Evolutionary conservation across 2,329 filamentous ascomycete genomes (phyloP).

Genomic region (Penicillium verrucosum): DNA sequence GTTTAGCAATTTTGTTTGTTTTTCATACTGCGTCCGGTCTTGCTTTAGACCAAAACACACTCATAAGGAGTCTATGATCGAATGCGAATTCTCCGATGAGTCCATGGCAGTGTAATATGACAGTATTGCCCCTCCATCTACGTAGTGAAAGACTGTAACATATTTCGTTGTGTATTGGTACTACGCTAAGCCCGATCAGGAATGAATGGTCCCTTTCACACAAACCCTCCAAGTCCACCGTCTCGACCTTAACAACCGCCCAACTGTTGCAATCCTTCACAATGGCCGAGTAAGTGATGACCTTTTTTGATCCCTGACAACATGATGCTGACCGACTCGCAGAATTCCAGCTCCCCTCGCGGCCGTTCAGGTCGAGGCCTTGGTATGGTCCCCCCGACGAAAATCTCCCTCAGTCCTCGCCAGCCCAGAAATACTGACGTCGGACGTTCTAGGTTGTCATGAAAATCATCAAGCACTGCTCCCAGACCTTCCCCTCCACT

Average conservation of each 20-base stretch:
- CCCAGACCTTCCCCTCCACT: constrained; percentile 78
- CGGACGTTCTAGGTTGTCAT: constrained; percentile 69
- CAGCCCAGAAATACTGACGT: constrained; percentile 29
- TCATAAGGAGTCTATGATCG: neutral
- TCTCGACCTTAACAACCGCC: constrained; percentile 19
- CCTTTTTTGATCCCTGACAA: neutral
- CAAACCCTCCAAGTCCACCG: constrained; percentile 21
- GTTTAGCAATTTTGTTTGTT: neutral
- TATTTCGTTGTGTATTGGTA: constrained; percentile 7
- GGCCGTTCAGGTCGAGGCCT: constrained; percentile 88
- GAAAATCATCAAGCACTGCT: constrained; percentile 97
- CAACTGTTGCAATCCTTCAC: constrained; percentile 21
- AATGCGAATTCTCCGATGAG: neutral
- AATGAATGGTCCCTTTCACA: constrained; percentile 25
- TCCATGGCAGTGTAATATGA: constrained; percentile 2
- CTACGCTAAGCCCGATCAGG: constrained; percentile 21
- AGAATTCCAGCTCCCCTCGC: constrained; percentile 71
- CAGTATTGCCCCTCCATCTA: constrained; percentile 20
- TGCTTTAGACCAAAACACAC: neutral
- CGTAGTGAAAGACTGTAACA: accelerated
- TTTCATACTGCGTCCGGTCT: neutral
- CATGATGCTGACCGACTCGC: constrained; percentile 19
- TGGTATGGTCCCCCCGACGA: constrained; percentile 60
- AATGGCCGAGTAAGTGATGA: constrained; percentile 25
- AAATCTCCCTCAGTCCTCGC: constrained; percentile 30